Evolutionary conservation across 1,139 yeast genomes (phyloP).

Genomic region (Taiozyma sp.): DNA sequence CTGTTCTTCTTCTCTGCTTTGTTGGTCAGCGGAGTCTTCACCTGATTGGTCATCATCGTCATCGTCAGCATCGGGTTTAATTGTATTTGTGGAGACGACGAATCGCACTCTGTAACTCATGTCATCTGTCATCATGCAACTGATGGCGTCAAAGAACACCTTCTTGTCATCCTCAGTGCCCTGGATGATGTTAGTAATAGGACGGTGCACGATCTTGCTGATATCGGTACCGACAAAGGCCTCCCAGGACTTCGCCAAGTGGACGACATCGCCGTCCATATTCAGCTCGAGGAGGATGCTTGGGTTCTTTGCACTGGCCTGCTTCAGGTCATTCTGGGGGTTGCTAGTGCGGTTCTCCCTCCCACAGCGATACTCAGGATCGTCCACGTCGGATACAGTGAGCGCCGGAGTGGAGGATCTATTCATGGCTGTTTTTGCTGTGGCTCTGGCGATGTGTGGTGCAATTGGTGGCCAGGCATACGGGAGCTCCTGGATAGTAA

Average conservation of each 20-base stretch:
- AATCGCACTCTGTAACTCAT: constrained; percentile 75
- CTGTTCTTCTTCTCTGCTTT: not conserved
- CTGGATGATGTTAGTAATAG: constrained; percentile 58
- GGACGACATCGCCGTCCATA: constrained; percentile 69
- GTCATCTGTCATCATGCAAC: constrained; percentile 68
- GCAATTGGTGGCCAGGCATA: not conserved
- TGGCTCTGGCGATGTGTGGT: not conserved
- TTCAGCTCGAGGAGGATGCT: constrained; percentile 86
- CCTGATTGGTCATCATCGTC: constrained; percentile 15
- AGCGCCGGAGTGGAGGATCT: constrained; percentile 11
- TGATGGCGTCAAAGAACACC: constrained; percentile 67
- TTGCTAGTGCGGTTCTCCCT: not conserved
- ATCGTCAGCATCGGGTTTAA: constrained; percentile 17
- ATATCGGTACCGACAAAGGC: constrained; percentile 56
- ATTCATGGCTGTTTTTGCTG: not conserved
- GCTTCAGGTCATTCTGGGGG: constrained; percentile 19
- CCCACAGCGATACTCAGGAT: not conserved
- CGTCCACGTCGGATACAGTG: constrained; percentile 7
- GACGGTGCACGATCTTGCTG: constrained; percentile 47
- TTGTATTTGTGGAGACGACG: constrained; percentile 46
- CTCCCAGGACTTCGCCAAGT: constrained; percentile 75
- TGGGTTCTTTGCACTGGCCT: constrained; percentile 40
- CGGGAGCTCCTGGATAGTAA: not conserved
- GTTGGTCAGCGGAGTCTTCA: constrained; percentile 9
- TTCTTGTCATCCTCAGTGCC: constrained; percentile 63